phyloP scores from a whole-genome alignment of 2,329 filamentous ascomycete genomes.

The Penicillium nordicum region DNA sequence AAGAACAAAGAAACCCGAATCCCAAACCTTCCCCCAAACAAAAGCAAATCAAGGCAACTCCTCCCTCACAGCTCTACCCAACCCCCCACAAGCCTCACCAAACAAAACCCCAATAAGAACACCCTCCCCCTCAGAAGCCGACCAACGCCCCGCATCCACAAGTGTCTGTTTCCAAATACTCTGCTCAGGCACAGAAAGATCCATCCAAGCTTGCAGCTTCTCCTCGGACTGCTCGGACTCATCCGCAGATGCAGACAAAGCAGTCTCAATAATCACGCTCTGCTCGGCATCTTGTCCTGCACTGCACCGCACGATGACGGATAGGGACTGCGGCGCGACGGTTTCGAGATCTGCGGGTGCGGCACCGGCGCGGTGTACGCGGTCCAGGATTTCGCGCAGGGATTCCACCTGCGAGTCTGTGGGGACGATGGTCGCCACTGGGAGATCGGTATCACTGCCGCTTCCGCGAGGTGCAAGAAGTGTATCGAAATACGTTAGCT shows the following conservation, averaged over 20 bases:
- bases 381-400: constrained; percentile 30
- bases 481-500: constrained; percentile 17
- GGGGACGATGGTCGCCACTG: background rate
- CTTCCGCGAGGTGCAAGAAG: constrained; percentile 5
- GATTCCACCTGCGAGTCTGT: constrained; percentile 15
- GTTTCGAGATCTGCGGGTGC: constrained; percentile 18
- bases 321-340: constrained; percentile 10
- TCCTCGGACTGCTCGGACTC: constrained; percentile 9
- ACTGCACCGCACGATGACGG: constrained; percentile 25
- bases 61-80: constrained; percentile 16
- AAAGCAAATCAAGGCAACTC: constrained; percentile 15
- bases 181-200: constrained; percentile 62
- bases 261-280: constrained; percentile 25
- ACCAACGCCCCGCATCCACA: constrained; percentile 70
- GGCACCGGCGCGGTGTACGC: constrained; percentile 22
- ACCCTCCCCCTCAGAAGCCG: constrained; percentile 71
- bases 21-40: background rate
- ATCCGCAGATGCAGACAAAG: constrained; percentile 4
- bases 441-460: background rate
- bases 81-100: constrained; percentile 53
- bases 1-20: background rate
- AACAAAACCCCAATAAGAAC: constrained; percentile 77
- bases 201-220: constrained; percentile 59
- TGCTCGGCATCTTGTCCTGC: constrained; percentile 18
- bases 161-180: constrained; percentile 67